Base-by-base conservation (phyloP, 257 asterid genomes). In the Nicotiana benthamiana region DNA sequence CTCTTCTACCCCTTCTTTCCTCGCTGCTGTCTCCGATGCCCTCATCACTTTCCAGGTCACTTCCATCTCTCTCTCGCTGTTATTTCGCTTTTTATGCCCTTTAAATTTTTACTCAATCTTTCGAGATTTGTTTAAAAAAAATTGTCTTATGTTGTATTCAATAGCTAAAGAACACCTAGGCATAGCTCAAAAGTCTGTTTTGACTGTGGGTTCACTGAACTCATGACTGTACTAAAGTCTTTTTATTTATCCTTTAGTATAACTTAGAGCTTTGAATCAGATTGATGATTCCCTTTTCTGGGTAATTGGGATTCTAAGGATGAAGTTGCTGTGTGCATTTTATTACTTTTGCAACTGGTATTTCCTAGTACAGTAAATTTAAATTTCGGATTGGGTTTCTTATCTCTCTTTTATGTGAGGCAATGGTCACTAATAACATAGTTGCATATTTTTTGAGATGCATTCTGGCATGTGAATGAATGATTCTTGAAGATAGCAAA, bases 11-110 rank as follows among this genome's bases (percentile, higher is more conserved):
- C 85, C 96, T 67, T 75, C 91, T 59, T 81, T 68, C 68, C 92
- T 95, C 65, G 87, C 89, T 67, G 90, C 94, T 78, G 91, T 95
- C 54, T 90, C 91, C 83, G 96, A 95, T 80, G 94, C 97, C 80
- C 97, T 95, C 86, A 89, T 90, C 88, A 89, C 90, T 61, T 93
- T 88, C 87, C 98, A 95, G 99, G 98, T 93, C 18, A 60, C 10
- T n/a, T 36, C 36, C 27, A 11, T 57, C 22, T 40, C 13, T 16
- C 43, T 70, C 46, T 56, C 0, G 12, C 46, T 57, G 28, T 70
- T 80, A 32, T 30, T 6, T 12, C 74, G 30, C 40, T 28, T 16
- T 4, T 17, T 52, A 9, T 9, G 11, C 48, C 11, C 48, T 40
- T 40, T 2, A 40, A 40, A 36, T 6, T 36, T 34, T 32, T 32